Base-by-base conservation (phyloP, 2,329 filamentous ascomycete species). In the Allantophomopsis lycopodina region DNA sequence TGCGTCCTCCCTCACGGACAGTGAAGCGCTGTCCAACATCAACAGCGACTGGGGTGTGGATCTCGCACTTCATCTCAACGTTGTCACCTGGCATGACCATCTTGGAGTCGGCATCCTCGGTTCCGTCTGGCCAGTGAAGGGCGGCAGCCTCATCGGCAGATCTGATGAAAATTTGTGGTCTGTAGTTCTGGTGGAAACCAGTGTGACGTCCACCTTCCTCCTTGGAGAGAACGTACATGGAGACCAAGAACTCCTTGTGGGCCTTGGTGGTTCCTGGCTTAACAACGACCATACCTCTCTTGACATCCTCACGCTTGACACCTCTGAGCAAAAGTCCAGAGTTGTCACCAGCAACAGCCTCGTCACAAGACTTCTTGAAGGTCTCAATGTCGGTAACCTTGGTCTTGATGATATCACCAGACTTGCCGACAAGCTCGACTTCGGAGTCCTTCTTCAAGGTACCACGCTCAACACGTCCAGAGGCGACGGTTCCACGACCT, bases 381-480 rank as follows among this genome's bases (percentile, higher is more conserved):
- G 89, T 98, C 73, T 98, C 91, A 52, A 98, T 96, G 59, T 98
- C 93, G 57, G 91, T 98, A 49, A 98, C 89, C 74, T 95, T 96
- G 64, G 91, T 96, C 79, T 93, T 95, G 72, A 96, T 84, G 50
- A 85, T 67, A 35, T 78, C 73, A 42, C 66, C 64, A 51, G 80
- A 78, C 71, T 91, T 94, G 60, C 91, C 91, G 45, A 98, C 75
- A 48, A 98, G 76, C 72, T 98, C 91, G 50, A 98, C 78, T 59
- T 98, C 91, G 48, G 79, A 73, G 61, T 98, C 91, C 65, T 78
- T 85, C 83, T 94, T 96, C 57, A 98, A 69, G 42, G 76, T 63
- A 69, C 91, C 91, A 60, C 91, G 89, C 78, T 96, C 88, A 44
- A 98, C 91, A 75, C 91, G 88, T 50, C 91, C 91, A 42, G 89